A percentile compares a stretch with the other conserved stretches of the same genome.
phyloP scores from a whole-genome alignment of 2,329 filamentous ascomycete genomes.

The Fusarium keratoplasticum region DNA sequence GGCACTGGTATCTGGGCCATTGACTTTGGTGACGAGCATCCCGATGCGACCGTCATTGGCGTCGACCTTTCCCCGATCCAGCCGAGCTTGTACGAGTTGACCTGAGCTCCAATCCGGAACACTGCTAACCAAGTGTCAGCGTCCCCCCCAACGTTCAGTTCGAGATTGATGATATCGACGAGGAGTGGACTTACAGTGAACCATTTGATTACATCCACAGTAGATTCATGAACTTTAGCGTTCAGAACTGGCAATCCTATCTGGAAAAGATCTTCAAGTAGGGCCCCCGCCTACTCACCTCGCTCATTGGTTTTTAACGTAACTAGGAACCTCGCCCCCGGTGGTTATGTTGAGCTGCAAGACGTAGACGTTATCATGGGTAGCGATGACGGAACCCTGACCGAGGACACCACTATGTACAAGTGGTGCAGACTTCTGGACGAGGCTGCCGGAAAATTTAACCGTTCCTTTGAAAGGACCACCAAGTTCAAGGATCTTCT shows the following conservation, averaged over 20 bases:
- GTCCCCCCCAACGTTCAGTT: constrained; percentile 1
- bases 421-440: constrained; percentile 44
- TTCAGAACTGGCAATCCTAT: not conserved
- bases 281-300: not conserved
- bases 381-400: constrained; percentile 30
- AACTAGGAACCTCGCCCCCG: constrained; percentile 19
- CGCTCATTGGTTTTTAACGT: not conserved
- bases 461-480: constrained; percentile 42
- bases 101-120: fast-evolving
- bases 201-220: constrained; percentile 10
- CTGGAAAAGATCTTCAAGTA: not conserved
- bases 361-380: constrained; percentile 32
- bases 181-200: not conserved
- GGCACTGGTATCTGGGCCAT: constrained; percentile 8
- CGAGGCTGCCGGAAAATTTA: constrained; percentile 44
- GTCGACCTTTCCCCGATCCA: constrained; percentile 9
- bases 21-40: constrained; percentile 9
- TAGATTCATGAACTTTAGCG: constrained; percentile 9
- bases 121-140: not conserved
- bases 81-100: not conserved
- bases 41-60: not conserved
- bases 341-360: constrained; percentile 36
- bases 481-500: constrained; percentile 48
- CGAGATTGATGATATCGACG: not conserved
- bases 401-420: constrained; percentile 30